phyloP scores from a whole-genome alignment of 208 protist species.

The Wallacemonas sp. region DNA sequence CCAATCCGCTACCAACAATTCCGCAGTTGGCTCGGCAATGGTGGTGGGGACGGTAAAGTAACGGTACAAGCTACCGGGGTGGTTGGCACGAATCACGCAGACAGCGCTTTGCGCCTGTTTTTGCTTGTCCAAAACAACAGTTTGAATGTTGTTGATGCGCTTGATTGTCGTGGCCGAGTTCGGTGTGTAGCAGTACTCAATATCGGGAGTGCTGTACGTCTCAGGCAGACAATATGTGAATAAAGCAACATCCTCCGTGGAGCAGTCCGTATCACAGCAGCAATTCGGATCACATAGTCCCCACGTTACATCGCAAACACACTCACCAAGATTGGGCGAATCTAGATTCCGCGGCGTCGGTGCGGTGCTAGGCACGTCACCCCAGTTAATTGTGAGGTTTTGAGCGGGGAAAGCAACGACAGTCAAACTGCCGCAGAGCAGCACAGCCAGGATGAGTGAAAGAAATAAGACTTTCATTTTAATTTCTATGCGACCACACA shows the following conservation, averaged over 20 bases:
- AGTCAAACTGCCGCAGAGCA: neutral
- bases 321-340: conserved; percentile 76
- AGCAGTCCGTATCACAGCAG: conserved; percentile 79
- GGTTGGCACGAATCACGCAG: conserved; percentile 70
- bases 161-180: conserved; percentile 37
- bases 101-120: conserved; percentile 34
- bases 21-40: conserved; percentile 32
- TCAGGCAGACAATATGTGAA: conserved; percentile 70
- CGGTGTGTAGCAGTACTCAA: conserved; percentile 58
- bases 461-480: conserved; percentile 2
- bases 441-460: conserved; percentile 6
- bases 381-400: conserved; percentile 47
- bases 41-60: conserved; percentile 70
- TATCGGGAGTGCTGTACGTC: conserved; percentile 39
- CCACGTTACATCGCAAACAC: conserved; percentile 71
- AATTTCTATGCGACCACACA: neutral
- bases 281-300: conserved; percentile 75
- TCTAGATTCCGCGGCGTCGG: conserved; percentile 53
- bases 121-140: conserved; percentile 38
- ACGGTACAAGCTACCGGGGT: conserved; percentile 51
- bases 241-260: conserved; percentile 16
- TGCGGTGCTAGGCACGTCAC: conserved; percentile 27
- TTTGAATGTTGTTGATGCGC: conserved; percentile 44
- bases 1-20: conserved; percentile 4
- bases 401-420: conserved; percentile 32